Evolutionary conservation across 768 basidiomycete genomes (phyloP), one percentile per base, ranked within the genome.

Genomic region (Leccinum longicurvipes): DNA sequence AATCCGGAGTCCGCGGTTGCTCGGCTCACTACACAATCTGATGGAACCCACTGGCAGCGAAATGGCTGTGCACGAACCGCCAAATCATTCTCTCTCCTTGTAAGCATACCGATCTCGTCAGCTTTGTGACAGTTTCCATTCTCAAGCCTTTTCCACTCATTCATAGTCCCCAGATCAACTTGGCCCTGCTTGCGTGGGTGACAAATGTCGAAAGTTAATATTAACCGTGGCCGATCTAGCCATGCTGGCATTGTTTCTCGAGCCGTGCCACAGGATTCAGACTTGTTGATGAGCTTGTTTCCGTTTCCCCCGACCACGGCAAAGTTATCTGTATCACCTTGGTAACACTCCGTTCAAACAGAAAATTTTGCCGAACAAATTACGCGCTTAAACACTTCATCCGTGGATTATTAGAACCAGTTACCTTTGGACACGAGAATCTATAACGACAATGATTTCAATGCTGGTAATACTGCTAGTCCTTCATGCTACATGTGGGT

Each of bases 141-240:
- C 21, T 3, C 11, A 32, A 27, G 10, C 19, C 21, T 45, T n/a
- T 45, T 47, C 31, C 10, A 19, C 45, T 6, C 14, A 9, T 24
- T 4, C 31, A 31, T 17, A 17, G 48, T 34, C 45, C n/a, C 39
- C 25, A 1, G 24, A 46, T 41, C 36, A 51, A 12, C n/a, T n/a
- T n/a, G n/a, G 36, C 19, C 54, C 24, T 53, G 25, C 48, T 50
- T 50, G 53, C 24, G 32, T 49, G 32, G 47, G 47, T 31, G 28
- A 58, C 23, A 39, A 51, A 46, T 39, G 51, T 55, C 51, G 57
- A 66, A 60, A 47, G 25, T 49, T 31, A 52, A 55, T 31, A 58
- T 54, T 47, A 52, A 42, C 17, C 12, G 47, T 14, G 53, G 9
- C 41, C 24, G 50, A 41, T 59, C 34, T n/a, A 55, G 10, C 24